Percentiles rank a stretch among this genome's conserved stretches.
Conservation (phyloP, 306 rosid species). For the Quillaja saponaria region DNA sequence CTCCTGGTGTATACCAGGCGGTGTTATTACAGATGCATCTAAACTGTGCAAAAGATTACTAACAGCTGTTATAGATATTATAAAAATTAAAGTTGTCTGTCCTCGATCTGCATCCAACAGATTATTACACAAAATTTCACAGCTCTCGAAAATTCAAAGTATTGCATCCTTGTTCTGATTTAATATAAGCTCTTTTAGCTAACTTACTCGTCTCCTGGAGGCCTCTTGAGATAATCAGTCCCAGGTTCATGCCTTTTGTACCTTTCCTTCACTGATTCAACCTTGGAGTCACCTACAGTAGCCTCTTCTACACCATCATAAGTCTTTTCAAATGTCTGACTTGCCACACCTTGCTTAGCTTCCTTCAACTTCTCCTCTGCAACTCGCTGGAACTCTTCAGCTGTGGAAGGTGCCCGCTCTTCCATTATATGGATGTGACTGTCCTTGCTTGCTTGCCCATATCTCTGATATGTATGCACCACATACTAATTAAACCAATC, state of each 20-base stretch:
- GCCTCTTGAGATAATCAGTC: not conserved
- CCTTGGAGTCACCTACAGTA: not conserved
- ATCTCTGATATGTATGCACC: slow-evolving; percentile 34
- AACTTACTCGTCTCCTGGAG: too few species aligned
- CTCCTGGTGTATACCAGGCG: too few species aligned
- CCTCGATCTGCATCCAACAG: too few species aligned
- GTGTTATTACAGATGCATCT: too few species aligned
- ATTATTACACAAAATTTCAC: too few species aligned
- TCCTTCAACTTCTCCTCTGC: slow-evolving; percentile 20
- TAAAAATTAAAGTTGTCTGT: too few species aligned
- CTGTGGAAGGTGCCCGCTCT: slow-evolving; percentile 51
- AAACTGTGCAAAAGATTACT: too few species aligned
- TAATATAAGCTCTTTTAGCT: too few species aligned
- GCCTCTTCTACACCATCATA: not conserved
- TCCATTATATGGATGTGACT: slow-evolving; percentile 24
- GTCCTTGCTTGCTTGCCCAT: slow-evolving; percentile 35
- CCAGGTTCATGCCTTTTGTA: not conserved
- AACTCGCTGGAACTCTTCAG: slow-evolving; percentile 20
- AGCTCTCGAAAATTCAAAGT: too few species aligned
- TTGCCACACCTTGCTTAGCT: not conserved
- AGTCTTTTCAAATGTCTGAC: not conserved
- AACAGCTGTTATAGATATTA: too few species aligned
- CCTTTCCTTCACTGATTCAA: not conserved
- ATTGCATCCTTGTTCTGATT: too few species aligned
- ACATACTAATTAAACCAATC: too few species aligned